Base-by-base conservation (phyloP, 345 rosid species). In the Luvunga scandens region DNA sequence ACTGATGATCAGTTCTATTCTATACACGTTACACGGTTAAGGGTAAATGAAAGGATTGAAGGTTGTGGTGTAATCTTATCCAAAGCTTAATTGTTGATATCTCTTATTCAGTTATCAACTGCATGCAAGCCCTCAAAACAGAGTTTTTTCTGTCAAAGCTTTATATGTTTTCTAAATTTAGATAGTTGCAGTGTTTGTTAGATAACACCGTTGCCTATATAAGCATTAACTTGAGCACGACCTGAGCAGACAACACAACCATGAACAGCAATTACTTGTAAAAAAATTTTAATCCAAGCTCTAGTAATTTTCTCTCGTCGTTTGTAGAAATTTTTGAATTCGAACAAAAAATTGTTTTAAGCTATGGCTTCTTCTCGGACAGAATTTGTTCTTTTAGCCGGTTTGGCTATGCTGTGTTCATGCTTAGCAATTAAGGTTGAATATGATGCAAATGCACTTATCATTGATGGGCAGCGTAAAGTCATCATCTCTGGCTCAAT, bases 381-480 rank as follows among this genome's bases (percentile, higher is more conserved):
- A 9, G 36, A 48, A 4, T 14, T 57, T 42, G 48, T 79, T 79
- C 57, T 67, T 6, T 3, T 73, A 66, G 24, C 60, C 2, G 30
- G 60, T 39, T 73, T 73, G 48, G 57, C 66, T 66, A 67, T 57
- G 34, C 18, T 57, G 28, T 25, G 74, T 14, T 79, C 68, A 45
- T 79, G 79, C 55, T 75, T 6, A 50, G 79, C 30, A 45, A 27
- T 22, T 8, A 67, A 42, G 22, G 81, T 82, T 72, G 71, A 71
- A 39, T 82, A 82, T 55, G 85, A 83, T 76, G 16, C 69, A 2
- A 75, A 50, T 7, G 88, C 93, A 36, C 70, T 89, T 42, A 83
- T 89, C 75, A 86, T 89, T 60, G 81, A 88, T 84, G 91, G 93
- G 2, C 62, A 85, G 62, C 81, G 88, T 3, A 86, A 82, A 14